A percentile compares a stretch with the other conserved stretches of the same genome.
phyloP scores from a whole-genome alignment of 495 filamentous ascomycete genomes.

The Trypethelium eluteriae region DNA sequence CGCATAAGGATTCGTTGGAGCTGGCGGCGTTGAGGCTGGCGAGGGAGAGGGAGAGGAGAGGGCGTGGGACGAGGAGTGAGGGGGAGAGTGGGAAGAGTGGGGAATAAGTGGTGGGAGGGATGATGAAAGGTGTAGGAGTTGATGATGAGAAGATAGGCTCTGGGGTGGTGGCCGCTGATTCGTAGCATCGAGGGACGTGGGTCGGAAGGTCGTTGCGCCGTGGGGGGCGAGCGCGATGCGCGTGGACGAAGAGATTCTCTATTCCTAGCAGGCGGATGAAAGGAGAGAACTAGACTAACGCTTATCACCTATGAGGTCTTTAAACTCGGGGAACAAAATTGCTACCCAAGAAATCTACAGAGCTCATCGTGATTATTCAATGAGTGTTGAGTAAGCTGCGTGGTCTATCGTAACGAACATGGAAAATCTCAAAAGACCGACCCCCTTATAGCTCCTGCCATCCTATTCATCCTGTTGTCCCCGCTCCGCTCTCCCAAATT shows the following conservation, averaged over 20 bases:
- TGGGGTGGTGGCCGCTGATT: neutral
- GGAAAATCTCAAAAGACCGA: neutral
- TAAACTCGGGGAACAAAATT: neutral
- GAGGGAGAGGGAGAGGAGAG: neutral
- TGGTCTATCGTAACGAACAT: neutral
- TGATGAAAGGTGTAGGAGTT: neutral
- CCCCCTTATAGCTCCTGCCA: neutral
- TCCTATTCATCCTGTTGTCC: neutral
- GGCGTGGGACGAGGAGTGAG: neutral
- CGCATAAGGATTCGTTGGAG: constrained; percentile 8
- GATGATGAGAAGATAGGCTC: neutral
- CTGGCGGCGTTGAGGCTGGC: constrained; percentile 1
- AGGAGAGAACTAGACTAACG: neutral
- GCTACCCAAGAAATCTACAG: neutral
- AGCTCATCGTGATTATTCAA: neutral
- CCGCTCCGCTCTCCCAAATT: too few relatives aligned
- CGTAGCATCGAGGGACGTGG: too few relatives aligned
- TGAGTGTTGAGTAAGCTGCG: neutral
- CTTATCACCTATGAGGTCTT: neutral
- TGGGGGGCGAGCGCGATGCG: neutral
- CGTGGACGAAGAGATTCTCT: neutral
- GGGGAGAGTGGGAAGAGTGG: neutral
- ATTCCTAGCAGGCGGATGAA: neutral
- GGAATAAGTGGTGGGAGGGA: neutral
- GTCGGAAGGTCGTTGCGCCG: too few relatives aligned